A percentile compares a stretch with the other conserved stretches of the same genome.
phyloP scores from a whole-genome alignment of 306 rosid species.

The Fagus crenata region DNA sequence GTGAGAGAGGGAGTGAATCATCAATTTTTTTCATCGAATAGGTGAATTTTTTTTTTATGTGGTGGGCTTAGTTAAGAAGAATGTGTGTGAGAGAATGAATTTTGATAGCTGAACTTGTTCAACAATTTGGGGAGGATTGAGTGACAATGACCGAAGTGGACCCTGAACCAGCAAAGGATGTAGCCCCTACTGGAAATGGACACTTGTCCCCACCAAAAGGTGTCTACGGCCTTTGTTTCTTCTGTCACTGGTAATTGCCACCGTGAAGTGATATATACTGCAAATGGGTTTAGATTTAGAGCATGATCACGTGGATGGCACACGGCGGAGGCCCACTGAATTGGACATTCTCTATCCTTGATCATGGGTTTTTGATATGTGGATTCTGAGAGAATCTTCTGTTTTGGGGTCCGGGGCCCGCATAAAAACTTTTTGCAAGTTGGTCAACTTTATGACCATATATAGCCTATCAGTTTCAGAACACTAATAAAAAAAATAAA shows the following conservation, averaged over 20 bases:
- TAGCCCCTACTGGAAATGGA: not conserved
- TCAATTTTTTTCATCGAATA: too few species aligned
- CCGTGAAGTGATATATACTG: not conserved
- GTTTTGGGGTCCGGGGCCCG: conserved; percentile 19
- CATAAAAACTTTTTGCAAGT: not conserved
- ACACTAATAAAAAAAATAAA: too few species aligned
- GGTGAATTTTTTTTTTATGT: too few species aligned
- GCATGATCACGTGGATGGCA: conserved; percentile 42
- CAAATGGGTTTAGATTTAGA: conserved; percentile 10
- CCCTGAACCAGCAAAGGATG: not conserved
- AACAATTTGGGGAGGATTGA: too few species aligned
- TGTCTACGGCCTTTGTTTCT: not conserved
- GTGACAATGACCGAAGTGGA: too few species aligned
- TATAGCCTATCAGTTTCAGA: not conserved
- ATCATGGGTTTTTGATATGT: not conserved
- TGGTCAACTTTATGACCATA: not conserved
- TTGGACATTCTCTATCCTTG: conserved; percentile 19
- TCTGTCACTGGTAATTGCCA: not conserved
- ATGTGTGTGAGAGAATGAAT: too few species aligned
- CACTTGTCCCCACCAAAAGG: not conserved
- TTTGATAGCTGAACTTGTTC: too few species aligned
- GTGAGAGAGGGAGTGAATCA: too few species aligned
- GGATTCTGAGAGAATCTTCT: conserved; percentile 7
- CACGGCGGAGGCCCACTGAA: conserved; percentile 22
- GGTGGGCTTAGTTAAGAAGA: too few species aligned